A percentile compares a stretch with the other conserved stretches of the same genome.
These are phyloP conservation scores for Saccharomycopsis fibuligera DNA, from an alignment of 805 yeast genomes.

Conservation along the genomic window DNA sequence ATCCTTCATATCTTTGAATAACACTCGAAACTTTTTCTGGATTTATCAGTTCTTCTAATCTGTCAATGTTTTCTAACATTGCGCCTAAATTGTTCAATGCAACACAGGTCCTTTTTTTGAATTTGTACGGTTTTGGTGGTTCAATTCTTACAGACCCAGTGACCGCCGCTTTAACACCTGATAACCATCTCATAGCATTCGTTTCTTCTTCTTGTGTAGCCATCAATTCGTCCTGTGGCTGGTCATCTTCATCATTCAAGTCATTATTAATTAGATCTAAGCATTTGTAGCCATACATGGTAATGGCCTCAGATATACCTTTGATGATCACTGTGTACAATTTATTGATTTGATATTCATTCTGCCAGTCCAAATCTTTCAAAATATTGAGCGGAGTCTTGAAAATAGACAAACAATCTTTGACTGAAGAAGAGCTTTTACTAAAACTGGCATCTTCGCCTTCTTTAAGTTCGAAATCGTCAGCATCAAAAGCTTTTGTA, in stretches of 20 bases:
- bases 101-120: slow-evolving; percentile 60
- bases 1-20: slow-evolving; percentile 33
- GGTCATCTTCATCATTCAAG: slow-evolving; percentile 22
- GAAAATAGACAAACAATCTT: slow-evolving; percentile 61
- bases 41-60: slow-evolving; percentile 49
- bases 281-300: slow-evolving; percentile 39
- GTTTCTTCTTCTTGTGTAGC: slow-evolving; percentile 27
- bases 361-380: slow-evolving; percentile 56
- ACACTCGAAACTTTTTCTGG: slow-evolving; percentile 48
- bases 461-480: slow-evolving; percentile 39
- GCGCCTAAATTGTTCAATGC: slow-evolving; percentile 63
- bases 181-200: slow-evolving; percentile 38
- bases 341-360: slow-evolving; percentile 55
- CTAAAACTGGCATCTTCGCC: slow-evolving; percentile 35
- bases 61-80: slow-evolving; percentile 41
- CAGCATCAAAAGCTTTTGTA: slow-evolving; percentile 49
- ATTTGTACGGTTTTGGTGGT: slow-evolving; percentile 47
- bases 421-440: slow-evolving; percentile 51
- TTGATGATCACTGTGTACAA: slow-evolving; percentile 55
- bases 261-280: slow-evolving; percentile 28
- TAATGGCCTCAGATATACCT: slow-evolving; percentile 55
- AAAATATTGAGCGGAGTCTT: slow-evolving; percentile 53
- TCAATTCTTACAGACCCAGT: slow-evolving; percentile 32
- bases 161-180: slow-evolving; percentile 47
- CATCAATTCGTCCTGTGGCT: slow-evolving; percentile 22